Percentiles rank a stretch among this genome's conserved stretches.
Evolutionary conservation across 352 stramenopile species (phyloP).

Genomic region (Elongisporangium undulatum): DNA sequence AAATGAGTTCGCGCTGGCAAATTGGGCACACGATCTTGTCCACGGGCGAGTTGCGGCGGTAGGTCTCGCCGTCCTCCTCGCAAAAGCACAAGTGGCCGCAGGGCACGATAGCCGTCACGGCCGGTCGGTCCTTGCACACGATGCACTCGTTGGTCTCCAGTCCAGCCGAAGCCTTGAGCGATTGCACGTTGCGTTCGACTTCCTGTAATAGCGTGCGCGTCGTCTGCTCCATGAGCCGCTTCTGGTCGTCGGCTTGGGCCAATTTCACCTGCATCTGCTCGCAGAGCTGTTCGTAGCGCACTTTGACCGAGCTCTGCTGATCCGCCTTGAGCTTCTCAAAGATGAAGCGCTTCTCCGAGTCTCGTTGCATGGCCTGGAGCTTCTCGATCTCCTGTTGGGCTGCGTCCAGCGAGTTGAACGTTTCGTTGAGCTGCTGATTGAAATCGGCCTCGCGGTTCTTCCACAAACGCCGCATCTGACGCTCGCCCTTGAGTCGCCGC

Average conservation of each 20-base stretch:
- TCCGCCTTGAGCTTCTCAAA: constrained; percentile 68
- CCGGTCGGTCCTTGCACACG: constrained; percentile 70
- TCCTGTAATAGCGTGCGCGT: constrained; percentile 63
- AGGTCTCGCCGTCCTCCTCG: constrained; percentile 71
- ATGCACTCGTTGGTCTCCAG: constrained; percentile 73
- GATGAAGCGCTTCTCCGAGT: constrained; percentile 64
- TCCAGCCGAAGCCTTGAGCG: constrained; percentile 54
- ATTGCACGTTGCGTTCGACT: constrained; percentile 70
- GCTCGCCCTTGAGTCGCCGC: constrained; percentile 67
- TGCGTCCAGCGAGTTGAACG: constrained; percentile 42
- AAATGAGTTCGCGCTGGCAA: constrained; percentile 79
- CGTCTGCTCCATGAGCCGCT: constrained; percentile 76
- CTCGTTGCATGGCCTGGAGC: constrained; percentile 43
- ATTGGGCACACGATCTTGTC: constrained; percentile 64
- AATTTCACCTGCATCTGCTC: constrained; percentile 73
- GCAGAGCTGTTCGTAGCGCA: constrained; percentile 67
- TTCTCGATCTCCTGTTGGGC: constrained; percentile 35
- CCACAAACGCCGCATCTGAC: constrained; percentile 74
- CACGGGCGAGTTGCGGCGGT: constrained; percentile 38
- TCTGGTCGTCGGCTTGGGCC: constrained; percentile 56
- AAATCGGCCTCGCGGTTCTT: constrained; percentile 77
- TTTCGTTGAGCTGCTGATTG: constrained; percentile 57
- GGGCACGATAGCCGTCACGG: constrained; percentile 71
- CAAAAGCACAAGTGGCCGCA: constrained; percentile 85
- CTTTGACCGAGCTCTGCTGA: constrained; percentile 76